phyloP scores from a whole-genome alignment of 2,329 filamentous ascomycete species.

The Aspergillus candidus region DNA sequence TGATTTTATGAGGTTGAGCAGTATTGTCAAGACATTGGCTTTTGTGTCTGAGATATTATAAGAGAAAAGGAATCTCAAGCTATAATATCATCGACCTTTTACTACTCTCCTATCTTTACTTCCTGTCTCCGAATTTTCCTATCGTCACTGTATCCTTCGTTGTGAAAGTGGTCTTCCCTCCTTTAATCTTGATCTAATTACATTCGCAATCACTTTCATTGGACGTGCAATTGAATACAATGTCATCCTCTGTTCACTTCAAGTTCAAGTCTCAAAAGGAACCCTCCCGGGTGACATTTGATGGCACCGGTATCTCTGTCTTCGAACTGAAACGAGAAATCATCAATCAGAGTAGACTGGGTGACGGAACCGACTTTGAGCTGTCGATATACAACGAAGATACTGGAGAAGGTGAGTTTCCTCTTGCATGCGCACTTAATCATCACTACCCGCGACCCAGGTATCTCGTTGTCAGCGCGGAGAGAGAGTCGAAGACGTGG shows the following conservation, averaged over 20 bases:
- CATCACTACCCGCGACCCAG: not conserved
- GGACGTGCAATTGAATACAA: constrained; percentile 47
- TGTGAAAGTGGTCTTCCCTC: constrained; percentile 19
- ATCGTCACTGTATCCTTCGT: constrained; percentile 22
- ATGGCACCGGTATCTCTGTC: constrained; percentile 94
- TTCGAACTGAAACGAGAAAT: constrained; percentile 99
- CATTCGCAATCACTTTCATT: constrained; percentile 22
- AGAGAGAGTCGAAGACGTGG: no score
- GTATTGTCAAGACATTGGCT: constrained; percentile 20
- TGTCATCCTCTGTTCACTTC: constrained; percentile 98
- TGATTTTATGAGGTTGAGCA: constrained; percentile 21
- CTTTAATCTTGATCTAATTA: constrained; percentile 26
- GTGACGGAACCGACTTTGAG: constrained; percentile 94
- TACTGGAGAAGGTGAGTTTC: constrained; percentile 70
- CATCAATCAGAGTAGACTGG: constrained; percentile 86
- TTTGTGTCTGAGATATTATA: constrained; percentile 16
- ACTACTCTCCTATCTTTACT: constrained; percentile 12
- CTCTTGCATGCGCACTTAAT: not conserved
- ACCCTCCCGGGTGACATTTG: constrained; percentile 87
- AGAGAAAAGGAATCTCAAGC: constrained; percentile 13
- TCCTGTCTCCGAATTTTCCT: constrained; percentile 12
- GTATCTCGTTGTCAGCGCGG: not conserved
- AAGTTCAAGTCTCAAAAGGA: constrained; percentile 99
- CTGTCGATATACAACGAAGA: constrained; percentile 91
- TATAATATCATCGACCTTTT: constrained; percentile 14